Evolutionary conservation across 2,329 filamentous ascomycete species (phyloP).

Genomic region (Colletotrichum nymphaeae): DNA sequence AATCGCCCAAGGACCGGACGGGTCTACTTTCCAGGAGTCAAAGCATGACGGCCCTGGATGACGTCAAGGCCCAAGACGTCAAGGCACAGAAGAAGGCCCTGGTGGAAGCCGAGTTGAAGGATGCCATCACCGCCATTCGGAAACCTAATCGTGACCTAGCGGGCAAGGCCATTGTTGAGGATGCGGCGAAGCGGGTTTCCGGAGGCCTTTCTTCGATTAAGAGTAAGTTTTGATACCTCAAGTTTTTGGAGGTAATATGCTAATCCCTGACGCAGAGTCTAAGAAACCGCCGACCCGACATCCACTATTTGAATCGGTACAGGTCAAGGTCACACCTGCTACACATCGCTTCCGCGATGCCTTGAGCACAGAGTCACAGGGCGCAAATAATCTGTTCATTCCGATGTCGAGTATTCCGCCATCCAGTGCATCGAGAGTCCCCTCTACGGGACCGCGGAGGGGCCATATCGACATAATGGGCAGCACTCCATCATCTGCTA

Average conservation of each 20-base stretch:
- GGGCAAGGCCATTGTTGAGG: constrained; percentile 74
- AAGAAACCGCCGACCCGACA: constrained; percentile 59
- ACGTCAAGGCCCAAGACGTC: constrained; percentile 44
- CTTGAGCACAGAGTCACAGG: constrained; percentile 47
- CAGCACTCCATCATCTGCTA: constrained; percentile 31
- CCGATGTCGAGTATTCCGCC: constrained; percentile 44
- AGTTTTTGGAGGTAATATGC: constrained; percentile 42
- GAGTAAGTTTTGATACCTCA: constrained; percentile 51
- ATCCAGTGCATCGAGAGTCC: constrained; percentile 52
- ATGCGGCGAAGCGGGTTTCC: constrained; percentile 69
- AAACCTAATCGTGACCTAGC: constrained; percentile 81
- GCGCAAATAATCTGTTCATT: constrained; percentile 11
- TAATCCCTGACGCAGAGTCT: constrained; percentile 51
- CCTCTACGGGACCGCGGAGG: constrained; percentile 53
- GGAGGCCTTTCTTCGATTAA: constrained; percentile 56
- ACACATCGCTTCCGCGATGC: constrained; percentile 66
- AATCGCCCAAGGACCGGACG: constrained; percentile 52
- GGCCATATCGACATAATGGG: constrained; percentile 45
- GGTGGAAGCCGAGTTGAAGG: constrained; percentile 76
- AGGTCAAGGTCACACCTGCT: constrained; percentile 68
- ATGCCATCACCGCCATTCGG: constrained; percentile 79
- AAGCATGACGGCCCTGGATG: constrained; percentile 62
- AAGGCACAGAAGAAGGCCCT: constrained; percentile 74
- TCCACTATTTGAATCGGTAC: constrained; percentile 51
- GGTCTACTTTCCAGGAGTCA: constrained; percentile 52